These are phyloP conservation scores for Musa troglodytarum DNA, from an alignment of 176 grass and related monocot species.

Conservation along the genomic window DNA sequence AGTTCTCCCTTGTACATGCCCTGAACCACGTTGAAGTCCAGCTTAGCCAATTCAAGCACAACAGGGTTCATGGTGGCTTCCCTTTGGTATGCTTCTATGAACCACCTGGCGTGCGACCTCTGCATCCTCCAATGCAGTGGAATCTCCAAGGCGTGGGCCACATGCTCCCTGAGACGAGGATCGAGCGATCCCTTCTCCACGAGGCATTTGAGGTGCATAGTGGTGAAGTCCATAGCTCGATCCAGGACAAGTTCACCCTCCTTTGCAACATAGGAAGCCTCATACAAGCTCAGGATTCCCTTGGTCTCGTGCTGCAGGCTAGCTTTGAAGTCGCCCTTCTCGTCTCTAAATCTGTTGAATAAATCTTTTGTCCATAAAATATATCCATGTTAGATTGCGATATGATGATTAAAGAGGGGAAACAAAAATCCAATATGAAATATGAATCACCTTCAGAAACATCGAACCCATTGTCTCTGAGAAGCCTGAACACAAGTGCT, in stretches of 20 bases:
- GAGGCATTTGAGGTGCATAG: background rate
- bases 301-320: background rate
- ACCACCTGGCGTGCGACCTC: conserved; percentile 8
- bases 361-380: background rate
- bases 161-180: background rate
- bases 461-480: conserved; percentile 19
- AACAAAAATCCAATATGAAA: background rate
- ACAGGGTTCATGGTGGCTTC: background rate
- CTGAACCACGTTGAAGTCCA: conserved; percentile 9
- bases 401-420: no score
- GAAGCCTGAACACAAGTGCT: conserved; percentile 20
- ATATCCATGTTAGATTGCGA: no score
- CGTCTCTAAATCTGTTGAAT: background rate
- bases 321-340: background rate
- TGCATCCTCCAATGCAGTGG: conserved; percentile 10
- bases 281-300: background rate
- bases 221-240: background rate
- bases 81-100: background rate
- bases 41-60: conserved; percentile 6
- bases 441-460: conserved; percentile 20
- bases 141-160: conserved; percentile 1
- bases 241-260: background rate
- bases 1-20: background rate
- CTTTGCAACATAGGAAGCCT: background rate
- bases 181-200: background rate